Evolutionary conservation across 768 basidiomycete genomes (phyloP), one percentile per base, ranked within the genome.

Genomic region (Suillus cothurnatus): DNA sequence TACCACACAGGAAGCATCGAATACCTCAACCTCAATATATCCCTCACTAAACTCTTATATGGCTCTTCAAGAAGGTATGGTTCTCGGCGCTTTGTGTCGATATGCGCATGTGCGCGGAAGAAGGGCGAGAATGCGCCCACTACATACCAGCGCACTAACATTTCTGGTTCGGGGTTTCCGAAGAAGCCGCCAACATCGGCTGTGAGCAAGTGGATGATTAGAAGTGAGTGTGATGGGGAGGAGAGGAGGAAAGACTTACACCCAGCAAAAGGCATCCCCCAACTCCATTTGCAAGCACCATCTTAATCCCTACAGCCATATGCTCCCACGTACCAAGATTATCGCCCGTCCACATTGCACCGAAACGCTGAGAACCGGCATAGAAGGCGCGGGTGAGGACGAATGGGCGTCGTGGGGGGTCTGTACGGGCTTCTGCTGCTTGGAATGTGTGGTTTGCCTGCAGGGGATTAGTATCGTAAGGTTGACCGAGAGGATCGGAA

Each of bases 121-220:
- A 99, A 99, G 7, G 97, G 97, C 61, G 90, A 89, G 78, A 99
- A 97, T 1, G 88, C 87, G 31, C 97, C 97, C 59, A 97, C 92
- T 79, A 93, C 94, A 70, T 99, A 99, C 96, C 97, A 99, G 57
- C 97, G 85, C 11, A 95, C 90, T 39, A 99, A 87, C 88, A 99
- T 94, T 72, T 99, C 97, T 0, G 91, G 85, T 53, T 91, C 88
- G 0, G 97, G 96, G 76, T 99, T 96, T 21, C 97, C 96, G 73
- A 99, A 99, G 89, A 99, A 99, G 19, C 97, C 97, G 23, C 97
- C 97, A 61, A 99, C 95, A 71, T 99, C 97, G 67, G 97, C 97
- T 99, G 69, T 32, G 36, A 62, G 7, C 11, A 11, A 34, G 15
- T 34, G 47, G 2, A 17, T 21, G 34, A 14, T 53, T 11, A 56